Evolutionary conservation across 306 rosid species (phyloP).

Genomic region (Lagenaria siceraria): DNA sequence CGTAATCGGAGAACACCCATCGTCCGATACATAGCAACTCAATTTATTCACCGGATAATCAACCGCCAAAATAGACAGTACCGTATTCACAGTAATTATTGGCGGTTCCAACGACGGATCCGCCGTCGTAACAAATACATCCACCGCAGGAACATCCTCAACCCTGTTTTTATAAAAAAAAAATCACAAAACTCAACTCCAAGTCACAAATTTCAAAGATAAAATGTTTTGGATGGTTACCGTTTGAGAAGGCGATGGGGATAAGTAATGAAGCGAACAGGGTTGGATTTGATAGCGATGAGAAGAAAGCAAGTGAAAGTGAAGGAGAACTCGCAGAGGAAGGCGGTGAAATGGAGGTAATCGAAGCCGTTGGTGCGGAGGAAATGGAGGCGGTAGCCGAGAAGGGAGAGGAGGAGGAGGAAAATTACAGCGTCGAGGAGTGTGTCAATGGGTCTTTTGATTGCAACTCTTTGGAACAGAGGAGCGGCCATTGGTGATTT

Average conservation of each 20-base stretch:
- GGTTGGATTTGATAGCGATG: slow-evolving; percentile 35
- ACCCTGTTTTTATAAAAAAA: slow-evolving; percentile 16
- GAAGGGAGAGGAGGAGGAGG: slow-evolving; percentile 30
- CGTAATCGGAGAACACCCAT: slow-evolving; percentile 44
- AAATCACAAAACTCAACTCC: too few species aligned
- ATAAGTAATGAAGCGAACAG: slow-evolving; percentile 22
- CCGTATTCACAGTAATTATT: slow-evolving; percentile 48
- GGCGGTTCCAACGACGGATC: slow-evolving; percentile 57
- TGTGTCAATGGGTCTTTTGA: slow-evolving; percentile 6
- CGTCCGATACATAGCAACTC: slow-evolving; percentile 75
- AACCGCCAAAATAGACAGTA: slow-evolving; percentile 50
- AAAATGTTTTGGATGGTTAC: background rate
- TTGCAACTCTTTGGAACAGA: slow-evolving; percentile 17
- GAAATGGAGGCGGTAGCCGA: slow-evolving; percentile 27
- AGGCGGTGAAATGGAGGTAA: slow-evolving; percentile 25
- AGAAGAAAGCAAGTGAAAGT: slow-evolving; percentile 22
- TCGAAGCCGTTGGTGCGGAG: slow-evolving; percentile 14
- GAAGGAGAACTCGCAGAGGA: slow-evolving; percentile 53
- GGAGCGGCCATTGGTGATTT: background rate
- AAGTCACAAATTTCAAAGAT: too few species aligned
- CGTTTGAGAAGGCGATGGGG: slow-evolving; percentile 27
- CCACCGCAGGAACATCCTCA: slow-evolving; percentile 48
- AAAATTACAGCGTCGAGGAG: slow-evolving; percentile 15
- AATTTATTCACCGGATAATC: slow-evolving; percentile 61
- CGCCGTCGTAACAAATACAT: slow-evolving; percentile 64